Base-by-base conservation (phyloP, 192 early-diverging fungal genomes). In the Rhizophagus prolifer region DNA sequence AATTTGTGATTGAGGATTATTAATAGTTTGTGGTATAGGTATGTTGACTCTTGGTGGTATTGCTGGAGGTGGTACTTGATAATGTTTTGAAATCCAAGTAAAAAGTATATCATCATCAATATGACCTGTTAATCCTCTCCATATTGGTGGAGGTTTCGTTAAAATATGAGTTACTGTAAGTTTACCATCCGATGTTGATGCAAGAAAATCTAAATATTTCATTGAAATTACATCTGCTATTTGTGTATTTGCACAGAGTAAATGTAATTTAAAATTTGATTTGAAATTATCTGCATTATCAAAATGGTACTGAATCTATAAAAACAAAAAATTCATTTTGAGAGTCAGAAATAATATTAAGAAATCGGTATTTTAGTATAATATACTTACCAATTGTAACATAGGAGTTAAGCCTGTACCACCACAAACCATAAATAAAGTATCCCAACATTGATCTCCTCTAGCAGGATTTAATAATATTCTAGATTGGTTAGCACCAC, bases 321-420 rank as follows among this genome's bases (percentile, higher is more conserved):
- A n/a, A 9, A 38, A 38, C 0, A 38, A 47, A 47, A 36, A 26
- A 47, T 25, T 31, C 25, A 44, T 31, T 34, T 38, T 19, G 4
- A 25, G 9, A 68, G 16, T 41, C 4, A 68, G 4, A 65, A 65
- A 7, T 2, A 34, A 30, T 28, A 3, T 31, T 36, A 10, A 65
- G 12, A 65, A 36, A 30, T 38, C 36, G 36, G 6, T 38, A 38
- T 6, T 38, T 38, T 38, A 38, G 16, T n/a, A 65, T 30, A 44
- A 23, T 9, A 26, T 54, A 26, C 47, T 8, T 28, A 72, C 63
- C 78, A 80, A 77, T 73, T 94, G 95, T 69, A 93, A 86, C 95
- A 96, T 96, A 59, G 96, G 96, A 1, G 96, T 95, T 75, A 98
- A 92, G 13, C 92, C 96, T 38, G 95, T 94, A 64, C 96, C 96